These are phyloP conservation scores for Pyracantha coccinea DNA, from an alignment of 331 rosid genomes.

Conservation along the genomic window DNA sequence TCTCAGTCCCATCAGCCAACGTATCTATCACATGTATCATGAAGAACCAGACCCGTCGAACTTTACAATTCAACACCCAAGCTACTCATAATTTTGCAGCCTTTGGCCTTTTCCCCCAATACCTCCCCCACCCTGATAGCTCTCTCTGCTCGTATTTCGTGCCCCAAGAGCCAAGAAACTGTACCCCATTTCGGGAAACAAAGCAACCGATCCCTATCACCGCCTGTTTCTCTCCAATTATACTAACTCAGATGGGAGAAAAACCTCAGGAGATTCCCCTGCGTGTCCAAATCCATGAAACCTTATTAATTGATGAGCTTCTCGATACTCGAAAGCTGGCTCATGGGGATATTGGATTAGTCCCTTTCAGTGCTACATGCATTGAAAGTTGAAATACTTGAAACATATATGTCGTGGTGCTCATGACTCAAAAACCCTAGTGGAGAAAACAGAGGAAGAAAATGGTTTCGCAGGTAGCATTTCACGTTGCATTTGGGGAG, in stretches of 20 bases:
- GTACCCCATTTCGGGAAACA: conserved; percentile 2
- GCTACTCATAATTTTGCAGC: conserved; percentile 1
- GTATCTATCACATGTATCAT: too few species aligned
- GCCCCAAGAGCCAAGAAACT: not conserved
- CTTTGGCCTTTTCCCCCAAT: not conserved
- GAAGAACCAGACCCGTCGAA: not conserved
- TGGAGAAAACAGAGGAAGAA: not conserved
- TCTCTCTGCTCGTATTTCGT: conserved; percentile 1
- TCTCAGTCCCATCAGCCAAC: not conserved
- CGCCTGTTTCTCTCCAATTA: not conserved
- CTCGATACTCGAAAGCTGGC: not conserved
- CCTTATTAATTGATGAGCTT: not conserved
- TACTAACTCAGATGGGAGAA: not conserved
- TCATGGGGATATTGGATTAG: not conserved
- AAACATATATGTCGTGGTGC: not conserved
- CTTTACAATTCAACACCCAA: not conserved
- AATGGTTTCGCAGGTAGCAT: conserved; percentile 3
- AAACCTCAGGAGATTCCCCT: conserved; percentile 8
- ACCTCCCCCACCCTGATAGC: not conserved
- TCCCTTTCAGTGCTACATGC: not conserved
- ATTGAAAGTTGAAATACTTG: not conserved
- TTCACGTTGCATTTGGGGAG: not conserved
- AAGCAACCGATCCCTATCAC: not conserved
- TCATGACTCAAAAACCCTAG: not conserved
- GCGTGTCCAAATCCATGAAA: conserved; percentile 9